These are phyloP conservation scores for Aspergillus tanneri DNA, from an alignment of 2,329 filamentous ascomycete genomes.

Conservation along the genomic window DNA sequence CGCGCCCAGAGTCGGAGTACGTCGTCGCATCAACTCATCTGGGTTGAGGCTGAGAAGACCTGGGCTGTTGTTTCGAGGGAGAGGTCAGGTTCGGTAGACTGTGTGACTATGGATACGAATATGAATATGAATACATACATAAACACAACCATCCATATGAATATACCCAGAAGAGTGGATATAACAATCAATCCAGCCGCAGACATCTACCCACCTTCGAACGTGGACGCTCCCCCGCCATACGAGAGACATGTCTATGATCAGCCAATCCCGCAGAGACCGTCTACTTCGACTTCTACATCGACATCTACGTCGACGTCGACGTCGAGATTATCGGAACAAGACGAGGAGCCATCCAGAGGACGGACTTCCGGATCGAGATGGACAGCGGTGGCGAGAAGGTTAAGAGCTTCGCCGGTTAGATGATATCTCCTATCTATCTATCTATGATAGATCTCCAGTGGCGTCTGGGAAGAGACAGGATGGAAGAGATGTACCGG, in stretches of 20 bases:
- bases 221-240: conserved; percentile 22
- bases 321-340: not conserved
- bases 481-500: no score
- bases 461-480: no score
- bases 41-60: conserved; percentile 31
- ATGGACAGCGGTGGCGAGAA: conserved; percentile 27
- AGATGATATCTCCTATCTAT: not conserved
- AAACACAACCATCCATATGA: not conserved
- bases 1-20: conserved; percentile 3
- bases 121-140: not conserved
- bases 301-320: no score
- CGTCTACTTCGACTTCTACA: no score
- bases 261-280: conserved; percentile 11
- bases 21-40: conserved; percentile 25
- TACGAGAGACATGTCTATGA: conserved; percentile 30
- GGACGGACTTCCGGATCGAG: conserved; percentile 13
- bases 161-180: not conserved
- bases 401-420: conserved; percentile 9
- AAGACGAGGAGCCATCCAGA: not conserved
- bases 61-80: conserved; percentile 25
- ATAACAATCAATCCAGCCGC: conserved; percentile 2
- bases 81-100: not conserved
- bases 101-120: not conserved
- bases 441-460: no score
- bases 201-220: conserved; percentile 6